Evolutionary conservation across 1,139 yeast genomes (phyloP).

Genomic region (Blastobotrys arbuscula): DNA sequence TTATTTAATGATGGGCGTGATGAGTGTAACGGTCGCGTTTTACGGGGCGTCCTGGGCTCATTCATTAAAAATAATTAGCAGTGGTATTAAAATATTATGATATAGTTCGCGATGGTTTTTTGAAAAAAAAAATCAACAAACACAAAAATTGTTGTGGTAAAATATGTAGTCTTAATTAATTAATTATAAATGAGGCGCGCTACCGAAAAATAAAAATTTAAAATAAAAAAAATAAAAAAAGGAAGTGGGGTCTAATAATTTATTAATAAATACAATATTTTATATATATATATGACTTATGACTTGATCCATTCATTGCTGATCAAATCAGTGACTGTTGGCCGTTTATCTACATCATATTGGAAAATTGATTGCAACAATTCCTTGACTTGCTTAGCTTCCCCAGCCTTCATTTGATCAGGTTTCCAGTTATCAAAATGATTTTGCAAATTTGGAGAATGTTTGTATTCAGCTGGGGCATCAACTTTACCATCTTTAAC

Average conservation of each 20-base stretch:
- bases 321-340: constrained; percentile 77
- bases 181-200: too few species aligned
- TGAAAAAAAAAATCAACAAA: too few species aligned
- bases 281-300: neutral
- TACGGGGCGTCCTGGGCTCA: constrained; percentile 9
- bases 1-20: neutral
- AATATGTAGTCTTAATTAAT: too few species aligned
- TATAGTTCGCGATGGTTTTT: too few species aligned
- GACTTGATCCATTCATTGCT: constrained; percentile 73
- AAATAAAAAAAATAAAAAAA: neutral
- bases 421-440: constrained; percentile 17
- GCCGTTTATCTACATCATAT: constrained; percentile 65
- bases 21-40: neutral
- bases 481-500: constrained; percentile 16
- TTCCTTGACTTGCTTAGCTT: constrained; percentile 15
- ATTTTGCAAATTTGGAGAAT: constrained; percentile 13
- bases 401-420: constrained; percentile 14
- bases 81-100: neutral
- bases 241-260: neutral
- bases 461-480: constrained; percentile 16
- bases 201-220: neutral
- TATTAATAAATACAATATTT: neutral
- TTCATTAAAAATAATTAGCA: constrained; percentile 4
- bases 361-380: constrained; percentile 15
- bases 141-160: too few species aligned